Percentiles rank a stretch among this genome's conserved stretches.
Evolutionary conservation across 306 rosid species (phyloP).

Genomic region (Quercus dentata): DNA sequence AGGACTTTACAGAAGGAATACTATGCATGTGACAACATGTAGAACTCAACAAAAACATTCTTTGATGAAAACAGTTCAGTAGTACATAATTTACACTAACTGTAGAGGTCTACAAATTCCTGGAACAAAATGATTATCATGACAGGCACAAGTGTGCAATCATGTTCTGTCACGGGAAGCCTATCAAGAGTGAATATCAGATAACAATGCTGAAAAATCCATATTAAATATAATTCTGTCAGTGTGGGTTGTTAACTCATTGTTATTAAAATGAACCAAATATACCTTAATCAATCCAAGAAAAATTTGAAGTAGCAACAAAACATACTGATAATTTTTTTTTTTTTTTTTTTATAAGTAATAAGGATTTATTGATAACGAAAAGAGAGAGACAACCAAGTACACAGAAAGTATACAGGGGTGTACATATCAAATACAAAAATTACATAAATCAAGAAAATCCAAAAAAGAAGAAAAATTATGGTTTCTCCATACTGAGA

Average conservation of each 20-base stretch:
- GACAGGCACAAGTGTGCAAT: not conserved
- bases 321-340: not conserved
- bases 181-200: not conserved
- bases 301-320: not conserved
- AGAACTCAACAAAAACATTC: not conserved
- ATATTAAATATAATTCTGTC: not conserved
- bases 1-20: not conserved
- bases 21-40: not conserved
- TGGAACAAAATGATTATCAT: not conserved
- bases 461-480: too few relatives aligned
- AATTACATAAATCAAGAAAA: too few relatives aligned
- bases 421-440: too few relatives aligned
- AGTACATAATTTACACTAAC: not conserved
- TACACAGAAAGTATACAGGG: too few relatives aligned
- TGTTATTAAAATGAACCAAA: not conserved
- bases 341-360: too few relatives aligned
- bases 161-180: not conserved
- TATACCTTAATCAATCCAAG: not conserved
- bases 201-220: not conserved
- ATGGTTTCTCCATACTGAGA: too few relatives aligned
- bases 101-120: not conserved
- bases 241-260: not conserved
- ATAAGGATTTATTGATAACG: too few relatives aligned
- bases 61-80: too few relatives aligned
- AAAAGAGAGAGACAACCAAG: too few relatives aligned